Evolutionary conservation across 352 stramenopile genomes (phyloP).

Genomic region (Discostella stelligera): DNA sequence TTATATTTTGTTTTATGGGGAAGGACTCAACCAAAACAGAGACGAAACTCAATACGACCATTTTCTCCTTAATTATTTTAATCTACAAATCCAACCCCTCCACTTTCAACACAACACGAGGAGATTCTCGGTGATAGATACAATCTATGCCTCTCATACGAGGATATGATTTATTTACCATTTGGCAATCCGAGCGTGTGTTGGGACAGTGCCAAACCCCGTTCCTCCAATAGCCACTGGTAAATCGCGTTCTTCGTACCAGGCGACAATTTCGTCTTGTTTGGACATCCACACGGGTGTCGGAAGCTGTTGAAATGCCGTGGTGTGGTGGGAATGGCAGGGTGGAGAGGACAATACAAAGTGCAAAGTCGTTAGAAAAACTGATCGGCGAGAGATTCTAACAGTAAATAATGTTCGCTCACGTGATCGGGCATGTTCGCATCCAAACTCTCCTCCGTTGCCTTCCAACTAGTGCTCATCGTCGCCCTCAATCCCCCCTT

Average conservation of each 20-base stretch:
- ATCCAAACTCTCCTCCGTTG: constrained; percentile 64
- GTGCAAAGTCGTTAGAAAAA: neutral
- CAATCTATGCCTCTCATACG: too few relatives aligned
- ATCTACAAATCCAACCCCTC: neutral
- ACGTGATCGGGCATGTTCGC: constrained; percentile 78
- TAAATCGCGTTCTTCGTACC: constrained; percentile 76
- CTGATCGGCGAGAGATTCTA: neutral
- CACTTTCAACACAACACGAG: neutral
- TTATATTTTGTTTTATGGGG: constrained; percentile 2
- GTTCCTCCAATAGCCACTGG: constrained; percentile 68
- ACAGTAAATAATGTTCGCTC: constrained; percentile 23
- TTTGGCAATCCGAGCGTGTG: constrained; percentile 58
- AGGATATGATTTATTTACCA: constrained; percentile 48
- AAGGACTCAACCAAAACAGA: constrained; percentile 13
- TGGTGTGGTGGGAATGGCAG: neutral
- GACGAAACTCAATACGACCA: constrained; percentile 3
- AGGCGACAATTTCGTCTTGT: constrained; percentile 64
- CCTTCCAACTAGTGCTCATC: constrained; percentile 71
- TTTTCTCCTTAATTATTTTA: neutral
- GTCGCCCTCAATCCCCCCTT: constrained; percentile 67
- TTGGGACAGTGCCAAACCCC: constrained; percentile 56
- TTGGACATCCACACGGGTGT: constrained; percentile 59
- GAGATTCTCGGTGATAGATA: too few relatives aligned
- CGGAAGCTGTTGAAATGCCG: constrained; percentile 44
- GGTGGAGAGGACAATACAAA: neutral